A percentile compares a stretch with the other conserved stretches of the same genome.
Evolutionary conservation across 2,329 filamentous ascomycete genomes (phyloP).

Genomic region (Diaporthe sp.): DNA sequence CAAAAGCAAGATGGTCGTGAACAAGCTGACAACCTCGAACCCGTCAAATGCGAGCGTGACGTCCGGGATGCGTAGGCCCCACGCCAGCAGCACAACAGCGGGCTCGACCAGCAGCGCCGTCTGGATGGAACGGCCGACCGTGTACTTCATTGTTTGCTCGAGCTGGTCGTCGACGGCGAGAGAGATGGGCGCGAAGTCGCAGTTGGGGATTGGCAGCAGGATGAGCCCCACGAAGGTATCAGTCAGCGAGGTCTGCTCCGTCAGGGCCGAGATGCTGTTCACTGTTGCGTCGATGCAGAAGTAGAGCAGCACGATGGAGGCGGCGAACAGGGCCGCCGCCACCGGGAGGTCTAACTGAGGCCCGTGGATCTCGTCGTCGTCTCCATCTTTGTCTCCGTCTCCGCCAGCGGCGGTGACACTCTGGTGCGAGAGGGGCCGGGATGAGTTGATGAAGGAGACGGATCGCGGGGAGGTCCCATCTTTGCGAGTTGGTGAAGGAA

Average conservation of each 20-base stretch:
- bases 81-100: constrained; percentile 27
- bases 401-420: not conserved
- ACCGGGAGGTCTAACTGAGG: constrained; percentile 21
- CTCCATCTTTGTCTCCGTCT: not conserved
- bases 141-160: constrained; percentile 32
- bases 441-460: not conserved
- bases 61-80: constrained; percentile 2
- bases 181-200: constrained; percentile 28
- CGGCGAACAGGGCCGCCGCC: constrained; percentile 13
- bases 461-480: not conserved
- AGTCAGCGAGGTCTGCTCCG: constrained; percentile 25
- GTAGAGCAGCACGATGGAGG: constrained; percentile 23
- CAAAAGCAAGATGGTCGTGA: constrained; percentile 28
- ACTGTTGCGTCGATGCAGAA: constrained; percentile 33
- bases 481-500: not conserved
- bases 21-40: constrained; percentile 33
- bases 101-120: constrained; percentile 35
- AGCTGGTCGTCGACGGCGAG: constrained; percentile 23
- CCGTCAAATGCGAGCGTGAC: constrained; percentile 33
- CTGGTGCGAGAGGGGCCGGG: not conserved
- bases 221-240: constrained; percentile 30
- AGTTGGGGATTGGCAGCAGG: constrained; percentile 31
- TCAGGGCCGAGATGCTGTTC: constrained; percentile 31
- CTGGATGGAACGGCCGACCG: constrained; percentile 31
- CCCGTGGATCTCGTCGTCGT: constrained; percentile 1